A percentile compares a stretch with the other conserved stretches of the same genome.
Conservation (phyloP, 331 rosid genomes). For the Rosa hybrid region DNA sequence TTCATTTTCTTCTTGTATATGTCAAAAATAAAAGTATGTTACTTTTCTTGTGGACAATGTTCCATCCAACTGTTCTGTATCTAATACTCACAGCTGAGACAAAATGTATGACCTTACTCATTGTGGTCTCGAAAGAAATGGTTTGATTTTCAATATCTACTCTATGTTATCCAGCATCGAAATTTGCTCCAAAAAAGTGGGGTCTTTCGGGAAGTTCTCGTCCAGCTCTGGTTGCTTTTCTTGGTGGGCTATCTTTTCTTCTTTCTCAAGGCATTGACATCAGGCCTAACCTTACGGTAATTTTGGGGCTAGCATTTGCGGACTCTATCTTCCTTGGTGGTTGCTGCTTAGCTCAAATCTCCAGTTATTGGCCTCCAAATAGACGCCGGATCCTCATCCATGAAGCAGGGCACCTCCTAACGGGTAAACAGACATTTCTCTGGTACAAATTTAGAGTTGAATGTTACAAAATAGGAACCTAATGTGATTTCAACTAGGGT, state of each 20-base stretch:
- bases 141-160: neutral
- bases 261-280: constrained; percentile 79
- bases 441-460: neutral
- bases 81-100: neutral
- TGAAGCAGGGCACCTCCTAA: constrained; percentile 92
- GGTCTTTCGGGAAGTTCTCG: constrained; percentile 78
- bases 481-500: neutral
- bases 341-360: constrained; percentile 85
- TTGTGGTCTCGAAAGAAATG: neutral
- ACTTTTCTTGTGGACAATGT: neutral
- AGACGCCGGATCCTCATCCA: constrained; percentile 81
- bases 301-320: constrained; percentile 67
- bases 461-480: neutral
- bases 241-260: constrained; percentile 77
- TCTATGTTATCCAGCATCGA: constrained; percentile 51
- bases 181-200: constrained; percentile 95
- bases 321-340: constrained; percentile 92
- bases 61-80: neutral
- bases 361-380: constrained; percentile 97
- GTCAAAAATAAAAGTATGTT: neutral
- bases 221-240: constrained; percentile 58
- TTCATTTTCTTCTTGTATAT: neutral
- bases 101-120: neutral
- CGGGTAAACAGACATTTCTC: constrained; percentile 41
- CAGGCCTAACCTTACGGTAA: constrained; percentile 76